A percentile compares a stretch with the other conserved stretches of the same genome.
These are phyloP conservation scores for Mycena sp. DNA, from an alignment of 1,284 basidiomycete genomes.

Conservation along the genomic window DNA sequence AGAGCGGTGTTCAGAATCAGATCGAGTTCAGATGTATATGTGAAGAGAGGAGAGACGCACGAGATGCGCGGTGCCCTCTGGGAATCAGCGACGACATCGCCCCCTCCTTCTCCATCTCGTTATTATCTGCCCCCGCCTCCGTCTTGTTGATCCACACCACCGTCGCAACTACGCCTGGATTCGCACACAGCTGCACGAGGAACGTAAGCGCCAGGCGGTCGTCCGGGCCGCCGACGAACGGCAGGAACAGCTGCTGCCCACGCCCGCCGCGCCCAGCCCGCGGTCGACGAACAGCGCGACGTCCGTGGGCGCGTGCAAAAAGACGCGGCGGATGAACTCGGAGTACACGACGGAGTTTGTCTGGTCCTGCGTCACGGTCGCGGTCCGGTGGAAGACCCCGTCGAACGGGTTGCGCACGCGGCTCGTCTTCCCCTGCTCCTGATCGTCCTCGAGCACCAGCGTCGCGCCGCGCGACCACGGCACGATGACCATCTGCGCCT, in stretches of 20 bases:
- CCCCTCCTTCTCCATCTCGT: conserved; percentile 3
- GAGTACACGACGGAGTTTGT: conserved; percentile 70
- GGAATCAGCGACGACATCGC: background rate
- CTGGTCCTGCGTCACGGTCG: conserved; percentile 52
- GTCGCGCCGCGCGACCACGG: conserved; percentile 72
- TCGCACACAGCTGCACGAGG: conserved; percentile 81
- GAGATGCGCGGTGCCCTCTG: conserved; percentile 1
- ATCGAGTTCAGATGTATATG: background rate
- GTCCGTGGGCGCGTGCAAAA: conserved; percentile 70
- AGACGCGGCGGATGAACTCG: conserved; percentile 84
- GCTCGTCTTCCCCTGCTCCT: conserved; percentile 30
- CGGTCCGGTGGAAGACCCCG: conserved; percentile 60
- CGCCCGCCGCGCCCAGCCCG: conserved; percentile 43
- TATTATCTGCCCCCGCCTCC: conserved; percentile 35
- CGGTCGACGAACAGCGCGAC: conserved; percentile 87
- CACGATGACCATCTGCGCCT: conserved; percentile 81
- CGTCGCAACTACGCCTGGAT: conserved; percentile 72
- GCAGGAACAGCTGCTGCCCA: conserved; percentile 75
- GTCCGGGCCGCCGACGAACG: conserved; percentile 94
- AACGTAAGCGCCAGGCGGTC: conserved; percentile 86
- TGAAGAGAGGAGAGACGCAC: background rate
- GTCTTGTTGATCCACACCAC: conserved; percentile 67
- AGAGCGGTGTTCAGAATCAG: background rate
- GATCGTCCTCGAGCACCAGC: conserved; percentile 38
- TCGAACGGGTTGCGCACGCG: conserved; percentile 65